Conservation (phyloP, 1,284 basidiomycete species). For the Leccinum angustisporum region DNA sequence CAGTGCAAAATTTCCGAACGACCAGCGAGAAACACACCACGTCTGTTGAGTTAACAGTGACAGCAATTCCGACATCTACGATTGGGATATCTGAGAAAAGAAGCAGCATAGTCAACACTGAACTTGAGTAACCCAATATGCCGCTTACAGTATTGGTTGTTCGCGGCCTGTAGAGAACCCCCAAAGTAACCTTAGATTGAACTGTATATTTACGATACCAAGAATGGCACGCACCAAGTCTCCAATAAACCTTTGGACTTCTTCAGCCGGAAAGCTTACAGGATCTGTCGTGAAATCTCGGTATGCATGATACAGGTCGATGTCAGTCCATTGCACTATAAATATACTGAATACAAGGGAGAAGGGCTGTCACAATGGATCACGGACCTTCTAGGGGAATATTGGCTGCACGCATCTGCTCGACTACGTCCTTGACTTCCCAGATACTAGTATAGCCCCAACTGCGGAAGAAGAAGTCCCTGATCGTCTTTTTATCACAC, state of each 20-base stretch:
- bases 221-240: conserved; percentile 49
- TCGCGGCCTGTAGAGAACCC: conserved; percentile 27
- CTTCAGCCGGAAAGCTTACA: conserved; percentile 56
- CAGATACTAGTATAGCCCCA: conserved; percentile 57
- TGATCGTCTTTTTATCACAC: not conserved
- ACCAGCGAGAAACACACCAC: conserved; percentile 29
- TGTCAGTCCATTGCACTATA: conserved; percentile 49
- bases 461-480: conserved; percentile 28
- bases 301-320: conserved; percentile 66
- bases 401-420: conserved; percentile 58
- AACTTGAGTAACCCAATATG: not conserved
- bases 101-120: not conserved
- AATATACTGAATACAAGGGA: not conserved
- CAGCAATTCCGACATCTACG: conserved; percentile 39
- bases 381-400: conserved; percentile 61
- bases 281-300: conserved; percentile 73
- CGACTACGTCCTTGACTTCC: conserved; percentile 47
- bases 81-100: conserved; percentile 42
- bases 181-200: not conserved
- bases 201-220: not conserved
- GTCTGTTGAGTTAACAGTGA: conserved; percentile 41
- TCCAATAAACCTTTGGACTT: conserved; percentile 59
- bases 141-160: conserved; percentile 43
- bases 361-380: not conserved
- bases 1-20: not conserved